phyloP scores from a whole-genome alignment of 306 rosid genomes.

The Fragaria iinumae region DNA sequence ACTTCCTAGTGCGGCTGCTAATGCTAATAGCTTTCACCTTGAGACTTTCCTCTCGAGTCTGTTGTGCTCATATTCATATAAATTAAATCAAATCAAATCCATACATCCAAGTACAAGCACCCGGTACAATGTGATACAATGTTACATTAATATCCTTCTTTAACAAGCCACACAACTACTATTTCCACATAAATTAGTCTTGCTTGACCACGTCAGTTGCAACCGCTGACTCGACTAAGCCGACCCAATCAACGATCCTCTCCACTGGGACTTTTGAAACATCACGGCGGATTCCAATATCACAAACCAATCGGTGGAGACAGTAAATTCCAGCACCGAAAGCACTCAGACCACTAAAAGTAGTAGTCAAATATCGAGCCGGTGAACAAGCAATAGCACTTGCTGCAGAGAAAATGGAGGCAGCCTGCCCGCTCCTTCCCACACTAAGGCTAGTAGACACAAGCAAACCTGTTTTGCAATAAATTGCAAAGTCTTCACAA shows the following conservation, averaged over 20 bases:
- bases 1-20: not conserved
- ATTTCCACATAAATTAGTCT: not conserved
- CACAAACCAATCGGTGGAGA: slow-evolving; percentile 40
- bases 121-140: not conserved
- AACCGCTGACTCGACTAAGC: slow-evolving; percentile 26
- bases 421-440: slow-evolving; percentile 65
- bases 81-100: not conserved
- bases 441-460: slow-evolving; percentile 29
- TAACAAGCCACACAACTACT: not conserved
- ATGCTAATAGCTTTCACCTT: not conserved
- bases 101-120: not conserved
- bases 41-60: not conserved
- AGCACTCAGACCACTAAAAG: slow-evolving; percentile 33
- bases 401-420: slow-evolving; percentile 49
- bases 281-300: slow-evolving; percentile 54
- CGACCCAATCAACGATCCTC: slow-evolving; percentile 35
- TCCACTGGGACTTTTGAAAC: slow-evolving; percentile 56
- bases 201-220: slow-evolving; percentile 17
- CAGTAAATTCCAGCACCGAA: slow-evolving; percentile 50
- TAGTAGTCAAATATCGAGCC: slow-evolving; percentile 28
- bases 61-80: not conserved
- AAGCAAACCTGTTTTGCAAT: slow-evolving; percentile 81
- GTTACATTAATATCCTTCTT: not conserved
- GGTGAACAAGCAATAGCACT: slow-evolving; percentile 37
- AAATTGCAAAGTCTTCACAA: slow-evolving; percentile 79